Conservation (phyloP, 192 early-diverging fungal species). For the Pilobolus umbonatus region DNA sequence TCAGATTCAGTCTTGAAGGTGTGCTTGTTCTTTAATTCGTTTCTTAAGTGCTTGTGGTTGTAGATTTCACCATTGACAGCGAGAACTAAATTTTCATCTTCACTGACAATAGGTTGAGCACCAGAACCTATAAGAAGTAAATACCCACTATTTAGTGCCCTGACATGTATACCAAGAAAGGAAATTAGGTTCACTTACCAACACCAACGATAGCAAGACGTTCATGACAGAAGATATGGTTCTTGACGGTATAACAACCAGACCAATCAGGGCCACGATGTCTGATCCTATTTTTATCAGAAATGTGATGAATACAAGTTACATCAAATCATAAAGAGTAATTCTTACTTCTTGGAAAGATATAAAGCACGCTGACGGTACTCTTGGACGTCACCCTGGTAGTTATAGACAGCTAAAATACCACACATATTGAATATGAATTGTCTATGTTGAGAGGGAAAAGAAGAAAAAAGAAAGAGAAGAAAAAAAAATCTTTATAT, state of each 20-base stretch:
- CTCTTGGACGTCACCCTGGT: conserved; percentile 65
- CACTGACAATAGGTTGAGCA: conserved; percentile 94
- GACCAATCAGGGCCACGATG: conserved; percentile 99
- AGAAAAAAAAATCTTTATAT: neutral
- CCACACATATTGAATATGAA: conserved; percentile 98
- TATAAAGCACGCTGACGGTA: conserved; percentile 82
- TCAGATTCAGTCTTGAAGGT: conserved; percentile 96
- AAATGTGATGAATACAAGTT: neutral
- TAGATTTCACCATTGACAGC: conserved; percentile 99
- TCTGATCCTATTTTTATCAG: conserved; percentile 57
- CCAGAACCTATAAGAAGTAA: conserved; percentile 63
- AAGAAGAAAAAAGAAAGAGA: neutral
- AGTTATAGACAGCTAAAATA: conserved; percentile 93
- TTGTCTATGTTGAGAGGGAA: neutral
- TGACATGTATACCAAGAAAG: neutral
- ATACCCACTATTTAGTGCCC: neutral
- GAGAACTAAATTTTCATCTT: conserved; percentile 82
- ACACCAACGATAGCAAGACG: conserved; percentile 98
- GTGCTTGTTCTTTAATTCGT: conserved; percentile 62
- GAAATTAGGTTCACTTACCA: conserved; percentile 50
- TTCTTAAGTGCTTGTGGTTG: conserved; percentile 87
- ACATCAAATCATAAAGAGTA: neutral
- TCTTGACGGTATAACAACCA: conserved; percentile 75
- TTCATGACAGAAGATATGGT: conserved; percentile 94
- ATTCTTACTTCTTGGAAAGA: conserved; percentile 78